Conservation (phyloP, 78 protist genomes). For the Pelomyxa schiedti region DNA sequence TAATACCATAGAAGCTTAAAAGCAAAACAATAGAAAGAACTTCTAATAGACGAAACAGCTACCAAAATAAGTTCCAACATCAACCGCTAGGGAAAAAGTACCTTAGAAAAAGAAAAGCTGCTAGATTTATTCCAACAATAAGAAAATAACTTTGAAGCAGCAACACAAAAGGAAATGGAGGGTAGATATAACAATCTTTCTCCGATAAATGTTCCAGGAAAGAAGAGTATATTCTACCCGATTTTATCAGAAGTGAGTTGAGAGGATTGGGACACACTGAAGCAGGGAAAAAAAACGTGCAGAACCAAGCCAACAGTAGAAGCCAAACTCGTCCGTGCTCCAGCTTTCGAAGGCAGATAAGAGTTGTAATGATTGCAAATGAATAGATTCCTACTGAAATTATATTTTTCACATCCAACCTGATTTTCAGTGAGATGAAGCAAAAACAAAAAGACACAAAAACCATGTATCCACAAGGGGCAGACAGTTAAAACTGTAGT, state of each 20-base stretch:
- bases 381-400: background rate
- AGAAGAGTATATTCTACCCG: background rate
- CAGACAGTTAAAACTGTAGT: background rate
- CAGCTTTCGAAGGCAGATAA: background rate
- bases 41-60: background rate
- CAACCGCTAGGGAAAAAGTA: background rate
- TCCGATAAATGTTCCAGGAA: background rate
- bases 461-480: background rate
- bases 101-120: background rate
- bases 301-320: background rate
- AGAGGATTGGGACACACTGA: background rate
- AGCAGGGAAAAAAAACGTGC: background rate
- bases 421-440: background rate
- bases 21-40: background rate
- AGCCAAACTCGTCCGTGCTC: background rate
- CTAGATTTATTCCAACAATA: background rate
- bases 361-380: too few relatives aligned
- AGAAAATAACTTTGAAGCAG: background rate
- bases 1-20: background rate
- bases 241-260: background rate
- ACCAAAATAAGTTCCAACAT: background rate
- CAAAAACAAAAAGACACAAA: background rate
- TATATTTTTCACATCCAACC: background rate
- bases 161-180: background rate
- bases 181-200: constrained; percentile 2